These are phyloP conservation scores for Zygnema circumcarinatum DNA, from an alignment of 139 green algal genomes.

Conservation along the genomic window DNA sequence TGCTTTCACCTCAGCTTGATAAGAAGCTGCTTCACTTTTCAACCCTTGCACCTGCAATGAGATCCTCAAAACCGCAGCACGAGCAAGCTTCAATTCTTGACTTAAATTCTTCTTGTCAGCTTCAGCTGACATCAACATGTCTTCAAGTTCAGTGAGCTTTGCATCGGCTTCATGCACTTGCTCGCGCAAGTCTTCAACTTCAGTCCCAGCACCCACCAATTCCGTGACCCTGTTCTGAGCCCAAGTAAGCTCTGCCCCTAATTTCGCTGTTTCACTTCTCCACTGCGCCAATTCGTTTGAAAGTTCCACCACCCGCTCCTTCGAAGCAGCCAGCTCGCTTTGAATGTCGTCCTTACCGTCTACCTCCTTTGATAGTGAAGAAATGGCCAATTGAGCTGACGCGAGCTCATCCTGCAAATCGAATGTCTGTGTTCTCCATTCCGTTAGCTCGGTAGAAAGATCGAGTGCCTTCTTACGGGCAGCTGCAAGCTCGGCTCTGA, in stretches of 20 bases:
- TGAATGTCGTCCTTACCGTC: constrained; percentile 21
- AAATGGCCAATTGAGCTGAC: constrained; percentile 14
- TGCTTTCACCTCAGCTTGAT: background rate
- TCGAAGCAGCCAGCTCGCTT: background rate
- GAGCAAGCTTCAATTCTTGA: background rate
- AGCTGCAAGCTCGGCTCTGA: constrained; percentile 7
- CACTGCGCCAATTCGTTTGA: constrained; percentile 10
- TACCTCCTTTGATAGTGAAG: background rate
- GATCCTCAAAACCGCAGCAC: background rate
- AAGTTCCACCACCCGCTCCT: background rate
- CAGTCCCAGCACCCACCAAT: constrained; percentile 13
- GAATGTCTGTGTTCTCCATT: constrained; percentile 9
- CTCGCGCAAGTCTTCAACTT: background rate
- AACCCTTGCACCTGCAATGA: background rate
- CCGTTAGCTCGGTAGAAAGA: constrained; percentile 4
- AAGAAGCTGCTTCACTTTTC: background rate
- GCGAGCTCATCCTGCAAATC: constrained; percentile 8
- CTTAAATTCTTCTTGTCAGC: constrained; percentile 10
- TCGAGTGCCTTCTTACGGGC: background rate
- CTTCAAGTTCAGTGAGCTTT: constrained; percentile 2
- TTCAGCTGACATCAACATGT: background rate
- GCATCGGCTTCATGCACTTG: constrained; percentile 12
- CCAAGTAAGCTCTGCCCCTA: constrained; percentile 4
- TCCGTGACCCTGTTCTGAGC: constrained; percentile 19
- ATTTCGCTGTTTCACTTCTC: background rate